Evolutionary conservation across 2,329 filamentous ascomycete species (phyloP).

Genomic region (Monascus ruber): DNA sequence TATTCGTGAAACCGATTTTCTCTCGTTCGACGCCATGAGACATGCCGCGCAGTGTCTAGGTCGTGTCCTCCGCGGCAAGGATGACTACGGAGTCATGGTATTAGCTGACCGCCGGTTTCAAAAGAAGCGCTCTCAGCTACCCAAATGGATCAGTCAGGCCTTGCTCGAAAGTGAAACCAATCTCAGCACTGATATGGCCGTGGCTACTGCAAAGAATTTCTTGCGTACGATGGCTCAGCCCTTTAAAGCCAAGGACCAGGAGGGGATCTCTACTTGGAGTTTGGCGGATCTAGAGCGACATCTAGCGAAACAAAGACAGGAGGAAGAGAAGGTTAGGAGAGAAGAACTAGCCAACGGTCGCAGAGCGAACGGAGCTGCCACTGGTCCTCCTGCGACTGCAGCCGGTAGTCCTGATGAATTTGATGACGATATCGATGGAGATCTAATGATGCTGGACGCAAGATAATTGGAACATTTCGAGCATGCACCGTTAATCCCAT

Average conservation of each 20-base stretch:
- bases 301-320: constrained; percentile 55
- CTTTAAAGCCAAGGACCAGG: constrained; percentile 70
- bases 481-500: not conserved
- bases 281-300: constrained; percentile 65
- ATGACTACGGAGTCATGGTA: constrained; percentile 99
- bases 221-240: constrained; percentile 85
- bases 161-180: constrained; percentile 78
- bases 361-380: constrained; percentile 11
- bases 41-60: constrained; percentile 94
- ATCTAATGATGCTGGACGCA: constrained; percentile 32
- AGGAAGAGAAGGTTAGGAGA: constrained; percentile 56
- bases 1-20: constrained; percentile 92
- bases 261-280: constrained; percentile 90
- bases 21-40: constrained; percentile 99
- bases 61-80: constrained; percentile 87
- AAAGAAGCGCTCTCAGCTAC: constrained; percentile 80
- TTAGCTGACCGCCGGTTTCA: constrained; percentile 86
- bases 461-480: not conserved
- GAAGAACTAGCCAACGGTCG: constrained; percentile 28
- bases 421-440: constrained; percentile 33
- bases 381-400: constrained; percentile 12
- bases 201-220: constrained; percentile 80
- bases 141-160: constrained; percentile 92
- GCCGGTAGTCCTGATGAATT: constrained; percentile 18
- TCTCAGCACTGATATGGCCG: constrained; percentile 89